Conservation (phyloP, 2,329 filamentous ascomycete genomes). For the Xylariaceae sp. region DNA sequence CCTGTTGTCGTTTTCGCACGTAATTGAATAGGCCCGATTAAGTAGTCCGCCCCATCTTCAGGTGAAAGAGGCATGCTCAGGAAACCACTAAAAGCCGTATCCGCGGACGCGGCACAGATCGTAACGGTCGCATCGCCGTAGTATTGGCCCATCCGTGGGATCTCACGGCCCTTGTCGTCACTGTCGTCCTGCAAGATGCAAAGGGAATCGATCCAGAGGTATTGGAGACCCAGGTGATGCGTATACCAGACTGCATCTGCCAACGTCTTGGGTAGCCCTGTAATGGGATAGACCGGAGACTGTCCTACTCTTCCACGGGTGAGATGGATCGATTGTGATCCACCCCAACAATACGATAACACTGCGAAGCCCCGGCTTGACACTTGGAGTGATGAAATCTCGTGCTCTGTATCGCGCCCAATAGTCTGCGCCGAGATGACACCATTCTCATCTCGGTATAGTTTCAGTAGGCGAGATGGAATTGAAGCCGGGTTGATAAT, state of each 20-base stretch:
- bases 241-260: constrained; percentile 17
- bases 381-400: background rate
- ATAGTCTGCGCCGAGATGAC: background rate
- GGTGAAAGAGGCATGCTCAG: background rate
- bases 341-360: constrained; percentile 9
- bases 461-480: constrained; percentile 4
- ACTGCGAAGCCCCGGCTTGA: constrained; percentile 2
- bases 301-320: constrained; percentile 1
- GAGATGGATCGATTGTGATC: constrained; percentile 15
- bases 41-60: constrained; percentile 9
- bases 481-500: background rate
- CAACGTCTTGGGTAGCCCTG: constrained; percentile 13
- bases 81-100: constrained; percentile 12
- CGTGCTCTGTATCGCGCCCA: constrained; percentile 1
- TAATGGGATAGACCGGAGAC: constrained; percentile 3
- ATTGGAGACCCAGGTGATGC: constrained; percentile 10
- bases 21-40: constrained; percentile 13
- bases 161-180: constrained; percentile 3
- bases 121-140: constrained; percentile 16
- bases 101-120: constrained; percentile 14
- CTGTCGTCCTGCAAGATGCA: constrained; percentile 13
- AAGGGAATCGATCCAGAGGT: no score
- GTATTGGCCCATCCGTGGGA: constrained; percentile 15
- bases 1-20: constrained; percentile 7
- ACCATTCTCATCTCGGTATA: background rate